Base-by-base conservation (phyloP, 1,139 yeast genomes). In the Taiozyma onychis region DNA sequence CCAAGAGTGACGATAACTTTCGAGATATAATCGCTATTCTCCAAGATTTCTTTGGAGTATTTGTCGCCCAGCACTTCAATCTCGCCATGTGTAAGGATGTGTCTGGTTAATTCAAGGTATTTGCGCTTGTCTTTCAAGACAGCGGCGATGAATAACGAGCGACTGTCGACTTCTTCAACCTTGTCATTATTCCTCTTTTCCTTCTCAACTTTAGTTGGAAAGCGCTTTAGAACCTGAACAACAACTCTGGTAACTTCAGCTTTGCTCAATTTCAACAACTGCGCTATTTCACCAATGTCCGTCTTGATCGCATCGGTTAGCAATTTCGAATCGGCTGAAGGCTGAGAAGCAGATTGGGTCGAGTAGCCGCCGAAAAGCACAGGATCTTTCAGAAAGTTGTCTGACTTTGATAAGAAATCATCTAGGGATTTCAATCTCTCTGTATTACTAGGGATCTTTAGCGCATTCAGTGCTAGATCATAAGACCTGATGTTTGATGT, bases 221-320 rank as follows among this genome's bases (percentile, higher is more conserved):
- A 59, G 46, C 74, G 67, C 39, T 65, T 63, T 37, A 68, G 64
- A 0, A 74, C 66, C 55, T 77, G 81, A 27, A 64, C 54, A 8
- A 80, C 69, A 11, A 80, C 67, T 56, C 85, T 66, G 21, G 78
- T 63, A 2, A 74, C 69, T 54, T 82, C 85, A 21, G 61, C 56
- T 16, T 61, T 59, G 53, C 74, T 76, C 13, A 77, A 48, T 0
- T 63, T 55, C 45, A 79, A 64, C 2, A 67, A 24, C 2, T 65
- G 54, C 13, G 75, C 10, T 18, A 76, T 56, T 16, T 74, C 75
- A 37, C 62, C 65, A 44, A 57, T 60, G 1, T 49, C 45, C 26
- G 47, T 48, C 44, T 45, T 54, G 14, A 46, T 43, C 13, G 34
- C 27, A 26, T 50, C 51, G 22, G 13, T 37, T 11, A 37, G 24